phyloP scores from a whole-genome alignment of 306 rosid species.

The Aeschynomene evenia region DNA sequence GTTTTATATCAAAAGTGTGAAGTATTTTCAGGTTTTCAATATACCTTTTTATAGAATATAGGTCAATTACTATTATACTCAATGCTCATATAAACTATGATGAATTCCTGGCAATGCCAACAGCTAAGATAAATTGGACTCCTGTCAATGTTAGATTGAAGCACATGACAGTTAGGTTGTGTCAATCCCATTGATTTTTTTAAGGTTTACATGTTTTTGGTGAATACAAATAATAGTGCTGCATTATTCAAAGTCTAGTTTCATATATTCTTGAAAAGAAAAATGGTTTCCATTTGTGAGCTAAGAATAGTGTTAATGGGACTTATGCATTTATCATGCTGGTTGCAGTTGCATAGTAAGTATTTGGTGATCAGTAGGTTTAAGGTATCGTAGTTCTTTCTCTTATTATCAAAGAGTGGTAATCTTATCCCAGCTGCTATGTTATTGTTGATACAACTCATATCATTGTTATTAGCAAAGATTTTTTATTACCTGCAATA shows the following conservation, averaged over 20 bases:
- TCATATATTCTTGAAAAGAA: conserved; percentile 3
- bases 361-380: neutral
- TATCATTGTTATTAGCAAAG: neutral
- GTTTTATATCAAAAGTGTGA: neutral
- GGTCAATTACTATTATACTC: conserved; percentile 2
- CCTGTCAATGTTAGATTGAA: neutral
- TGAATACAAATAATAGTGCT: neutral
- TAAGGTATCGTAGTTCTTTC: neutral
- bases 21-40: neutral
- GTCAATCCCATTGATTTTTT: neutral
- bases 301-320: neutral
- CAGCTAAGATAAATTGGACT: too few relatives aligned
- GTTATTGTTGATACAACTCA: neutral
- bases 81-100: neutral
- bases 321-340: conserved; percentile 5
- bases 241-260: neutral
- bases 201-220: neutral
- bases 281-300: conserved; percentile 13
- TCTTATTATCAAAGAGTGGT: neutral
- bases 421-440: neutral
- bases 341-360: neutral
- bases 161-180: neutral
- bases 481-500: conserved; percentile 17
- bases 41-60: neutral
- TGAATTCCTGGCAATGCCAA: conserved; percentile 9